A percentile compares a stretch with the other conserved stretches of the same genome.
phyloP scores from a whole-genome alignment of 164 flowering plant genomes.

The Vitis rotundifolia region DNA sequence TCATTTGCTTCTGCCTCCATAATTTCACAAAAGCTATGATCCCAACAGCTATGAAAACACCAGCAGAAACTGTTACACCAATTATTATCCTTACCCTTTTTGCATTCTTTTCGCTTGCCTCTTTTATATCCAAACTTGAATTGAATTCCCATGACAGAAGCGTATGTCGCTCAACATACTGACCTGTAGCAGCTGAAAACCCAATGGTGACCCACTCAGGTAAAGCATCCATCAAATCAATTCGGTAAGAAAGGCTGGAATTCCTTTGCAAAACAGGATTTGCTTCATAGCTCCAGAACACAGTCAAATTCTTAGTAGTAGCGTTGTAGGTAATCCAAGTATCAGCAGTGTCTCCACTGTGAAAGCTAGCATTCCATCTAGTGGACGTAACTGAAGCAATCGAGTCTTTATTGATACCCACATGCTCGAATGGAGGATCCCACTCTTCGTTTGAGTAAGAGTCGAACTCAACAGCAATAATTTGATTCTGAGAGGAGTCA shows the following conservation, averaged over 20 bases:
- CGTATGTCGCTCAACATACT: constrained; percentile 10
- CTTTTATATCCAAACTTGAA: constrained; percentile 26
- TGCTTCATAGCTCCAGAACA: constrained; percentile 15
- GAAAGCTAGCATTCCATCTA: constrained; percentile 24
- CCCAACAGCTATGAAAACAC: constrained; percentile 10
- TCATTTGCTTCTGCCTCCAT: not conserved
- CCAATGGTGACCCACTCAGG: constrained; percentile 43
- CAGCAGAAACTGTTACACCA: constrained; percentile 14
- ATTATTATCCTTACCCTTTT: constrained; percentile 7
- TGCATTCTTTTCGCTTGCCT: not conserved
- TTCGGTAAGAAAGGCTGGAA: constrained; percentile 29
- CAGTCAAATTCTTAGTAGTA: constrained; percentile 22
- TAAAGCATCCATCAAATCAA: constrained; percentile 33
- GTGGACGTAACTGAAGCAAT: constrained; percentile 13
- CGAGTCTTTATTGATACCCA: constrained; percentile 21
- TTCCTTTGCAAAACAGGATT: constrained; percentile 10
- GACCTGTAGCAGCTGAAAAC: constrained; percentile 32
- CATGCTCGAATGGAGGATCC: constrained; percentile 17
- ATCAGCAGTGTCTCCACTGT: constrained; percentile 17
- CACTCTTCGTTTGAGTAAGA: not conserved
- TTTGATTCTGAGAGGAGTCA: not conserved
- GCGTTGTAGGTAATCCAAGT: constrained; percentile 25
- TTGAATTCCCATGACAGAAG: constrained; percentile 35
- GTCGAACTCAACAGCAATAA: constrained; percentile 7
- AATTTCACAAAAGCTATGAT: not conserved